Percentiles rank a stretch among this genome's conserved stretches.
These are phyloP conservation scores for Fusarium nematophilum DNA, from an alignment of 2,329 filamentous ascomycete species.

Conservation along the genomic window DNA sequence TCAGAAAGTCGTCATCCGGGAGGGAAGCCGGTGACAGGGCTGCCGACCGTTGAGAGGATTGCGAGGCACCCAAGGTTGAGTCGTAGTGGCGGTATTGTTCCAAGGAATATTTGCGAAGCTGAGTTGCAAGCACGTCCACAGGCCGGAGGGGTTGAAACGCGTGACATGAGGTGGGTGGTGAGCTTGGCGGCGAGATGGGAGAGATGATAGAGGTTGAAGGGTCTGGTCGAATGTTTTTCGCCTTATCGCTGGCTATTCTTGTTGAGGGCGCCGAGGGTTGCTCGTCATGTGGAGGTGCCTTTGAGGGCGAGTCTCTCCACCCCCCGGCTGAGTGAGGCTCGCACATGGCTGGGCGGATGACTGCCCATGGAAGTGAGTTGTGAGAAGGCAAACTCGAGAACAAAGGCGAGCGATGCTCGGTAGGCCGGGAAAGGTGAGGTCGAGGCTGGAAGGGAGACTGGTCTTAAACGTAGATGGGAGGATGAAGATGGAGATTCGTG, in stretches of 20 bases:
- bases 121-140: slow-evolving; percentile 38
- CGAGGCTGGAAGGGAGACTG: neutral
- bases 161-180: slow-evolving; percentile 17
- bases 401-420: neutral
- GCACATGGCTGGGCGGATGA: slow-evolving; percentile 34
- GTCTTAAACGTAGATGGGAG: slow-evolving; percentile 1
- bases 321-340: slow-evolving; percentile 38
- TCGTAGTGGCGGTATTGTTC: slow-evolving; percentile 16
- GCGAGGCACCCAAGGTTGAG: neutral
- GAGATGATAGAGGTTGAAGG: slow-evolving; percentile 6
- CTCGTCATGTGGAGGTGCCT: slow-evolving; percentile 12
- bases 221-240: slow-evolving; percentile 1
- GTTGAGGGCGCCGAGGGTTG: slow-evolving; percentile 1
- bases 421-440: neutral
- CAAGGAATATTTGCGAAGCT: slow-evolving; percentile 38
- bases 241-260: slow-evolving; percentile 13
- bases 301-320: slow-evolving; percentile 30
- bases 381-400: neutral
- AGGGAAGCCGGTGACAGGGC: slow-evolving; percentile 34
- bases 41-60: slow-evolving; percentile 2
- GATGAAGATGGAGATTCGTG: slow-evolving; percentile 14
- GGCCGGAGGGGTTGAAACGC: slow-evolving; percentile 10
- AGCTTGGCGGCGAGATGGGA: slow-evolving; percentile 36
- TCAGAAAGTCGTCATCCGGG: slow-evolving; percentile 24
- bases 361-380: slow-evolving; percentile 36